A percentile compares a stretch with the other conserved stretches of the same genome.
Conservation (phyloP, 306 rosid genomes). For the Vigna nakashimae region DNA sequence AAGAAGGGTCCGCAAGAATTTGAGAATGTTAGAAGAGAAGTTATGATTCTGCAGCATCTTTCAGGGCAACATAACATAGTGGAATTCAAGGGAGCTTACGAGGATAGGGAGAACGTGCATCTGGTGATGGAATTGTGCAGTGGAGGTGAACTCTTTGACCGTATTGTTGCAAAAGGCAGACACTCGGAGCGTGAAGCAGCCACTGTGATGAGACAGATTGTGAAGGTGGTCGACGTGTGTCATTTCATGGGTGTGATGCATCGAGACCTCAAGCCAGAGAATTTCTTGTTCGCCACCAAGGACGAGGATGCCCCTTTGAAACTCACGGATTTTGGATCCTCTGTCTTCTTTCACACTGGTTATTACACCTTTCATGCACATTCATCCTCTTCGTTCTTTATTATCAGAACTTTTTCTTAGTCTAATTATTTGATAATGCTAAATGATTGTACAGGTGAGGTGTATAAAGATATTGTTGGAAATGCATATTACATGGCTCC, state of each 20-base stretch:
- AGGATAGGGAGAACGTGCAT: conserved; percentile 63
- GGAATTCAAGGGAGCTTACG: conserved; percentile 71
- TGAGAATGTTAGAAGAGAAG: conserved; percentile 61
- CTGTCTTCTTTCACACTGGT: conserved; percentile 79
- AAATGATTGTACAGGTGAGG: conserved; percentile 54
- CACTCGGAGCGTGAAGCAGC: conserved; percentile 73
- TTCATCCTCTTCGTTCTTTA: too few relatives aligned
- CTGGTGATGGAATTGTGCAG: conserved; percentile 77
- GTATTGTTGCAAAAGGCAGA: conserved; percentile 52
- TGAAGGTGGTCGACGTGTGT: conserved; percentile 70
- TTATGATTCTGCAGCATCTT: conserved; percentile 66
- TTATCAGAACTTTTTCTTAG: neutral
- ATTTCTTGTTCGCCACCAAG: conserved; percentile 56
- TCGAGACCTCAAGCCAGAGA: conserved; percentile 80
- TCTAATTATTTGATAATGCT: neutral
- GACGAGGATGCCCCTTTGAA: conserved; percentile 54
- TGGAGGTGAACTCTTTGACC: conserved; percentile 80
- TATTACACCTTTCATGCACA: neutral
- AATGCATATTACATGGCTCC: conserved; percentile 85
- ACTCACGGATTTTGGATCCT: conserved; percentile 75
- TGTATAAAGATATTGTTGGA: conserved; percentile 67
- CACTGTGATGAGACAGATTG: conserved; percentile 57
- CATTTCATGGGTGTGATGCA: conserved; percentile 87
- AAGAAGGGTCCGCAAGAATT: conserved; percentile 48
- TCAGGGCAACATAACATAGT: conserved; percentile 80